phyloP scores from a whole-genome alignment of 2,329 filamentous ascomycete species.

The Fusarium sarcochroum region DNA sequence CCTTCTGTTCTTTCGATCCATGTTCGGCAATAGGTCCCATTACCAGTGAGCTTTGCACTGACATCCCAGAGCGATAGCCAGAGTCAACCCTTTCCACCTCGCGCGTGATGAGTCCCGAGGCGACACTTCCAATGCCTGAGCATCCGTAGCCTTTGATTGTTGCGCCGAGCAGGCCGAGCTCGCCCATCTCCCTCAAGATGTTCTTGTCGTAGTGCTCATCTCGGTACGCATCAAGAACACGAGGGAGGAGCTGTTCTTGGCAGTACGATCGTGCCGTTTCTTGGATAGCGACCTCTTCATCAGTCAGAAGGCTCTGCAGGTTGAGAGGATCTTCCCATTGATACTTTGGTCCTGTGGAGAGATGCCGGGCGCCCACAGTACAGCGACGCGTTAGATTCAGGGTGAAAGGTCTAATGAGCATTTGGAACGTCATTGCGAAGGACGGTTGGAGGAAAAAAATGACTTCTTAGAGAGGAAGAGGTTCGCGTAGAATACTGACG shows the following conservation, averaged over 20 bases:
- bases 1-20: constrained; percentile 85
- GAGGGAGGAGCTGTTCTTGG: constrained; percentile 86
- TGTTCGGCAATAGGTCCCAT: constrained; percentile 94
- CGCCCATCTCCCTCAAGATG: constrained; percentile 91
- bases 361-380: too few species aligned
- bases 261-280: constrained; percentile 95
- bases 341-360: too few species aligned
- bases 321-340: constrained; percentile 86
- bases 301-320: constrained; percentile 81
- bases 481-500: too few species aligned
- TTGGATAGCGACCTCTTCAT: constrained; percentile 89
- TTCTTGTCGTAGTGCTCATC: constrained; percentile 87
- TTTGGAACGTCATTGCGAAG: too few species aligned
- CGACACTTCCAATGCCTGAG: constrained; percentile 87
- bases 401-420: too few species aligned
- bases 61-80: constrained; percentile 92
- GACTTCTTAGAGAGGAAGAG: too few species aligned
- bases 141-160: constrained; percentile 89
- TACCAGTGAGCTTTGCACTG: constrained; percentile 91
- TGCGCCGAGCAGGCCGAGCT: constrained; percentile 85
- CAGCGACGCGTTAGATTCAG: too few species aligned
- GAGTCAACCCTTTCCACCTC: constrained; percentile 93
- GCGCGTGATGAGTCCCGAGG: constrained; percentile 88
- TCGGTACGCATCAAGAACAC: constrained; percentile 86
- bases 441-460: too few species aligned